Base-by-base conservation (phyloP, 2,329 filamentous ascomycete species). In the Penicillium sp. region DNA sequence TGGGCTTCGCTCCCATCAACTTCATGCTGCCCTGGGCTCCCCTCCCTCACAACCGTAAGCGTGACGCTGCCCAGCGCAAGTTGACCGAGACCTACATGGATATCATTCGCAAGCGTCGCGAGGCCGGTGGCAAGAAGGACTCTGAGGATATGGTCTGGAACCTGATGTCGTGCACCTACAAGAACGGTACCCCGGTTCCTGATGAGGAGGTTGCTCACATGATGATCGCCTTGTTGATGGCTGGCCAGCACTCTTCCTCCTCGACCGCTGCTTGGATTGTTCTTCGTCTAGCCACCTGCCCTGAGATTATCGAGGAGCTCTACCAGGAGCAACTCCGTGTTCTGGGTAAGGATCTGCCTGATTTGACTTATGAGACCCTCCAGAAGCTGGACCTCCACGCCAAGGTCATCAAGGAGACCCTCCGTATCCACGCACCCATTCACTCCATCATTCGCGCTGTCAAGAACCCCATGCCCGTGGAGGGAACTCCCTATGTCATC, bases 391-490 rank as follows among this genome's bases (percentile, higher is more conserved):
- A 91, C 51, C 86, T 97, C 20, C 91, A 96, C 81, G 84, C 88
- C 69, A 89, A 91, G 69, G 88, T 96, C 64, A 85, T 97, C 78
- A 95, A 94, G 81, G 93, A 97, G 79, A 96, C 93, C 2, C 88
- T 97, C 41, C 90, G 93, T 63, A 83, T 97, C 15, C 91, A 97
- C 76, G 90, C 92, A 1, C 93, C 93, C 0, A 97, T 98, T 71
- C 93, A 97, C 84, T 95, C 91, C 53, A 96, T 98, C 72, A 86
- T 98, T 83, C 91, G 93, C 69, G 90, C 91, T 69, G 94, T 96
- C 75, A 96, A 94, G 81, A 86, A 87, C 66, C 92, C 93, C 60
- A 91, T 97, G 85, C 84, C 87, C 11, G 85, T 96, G 28, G 87
- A 92, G 34, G 90, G 90, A 65, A 96, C 91, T 43, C 89, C 89